Base-by-base conservation (phyloP, 352 stramenopile genomes). In the Phytopythium aichiense region DNA sequence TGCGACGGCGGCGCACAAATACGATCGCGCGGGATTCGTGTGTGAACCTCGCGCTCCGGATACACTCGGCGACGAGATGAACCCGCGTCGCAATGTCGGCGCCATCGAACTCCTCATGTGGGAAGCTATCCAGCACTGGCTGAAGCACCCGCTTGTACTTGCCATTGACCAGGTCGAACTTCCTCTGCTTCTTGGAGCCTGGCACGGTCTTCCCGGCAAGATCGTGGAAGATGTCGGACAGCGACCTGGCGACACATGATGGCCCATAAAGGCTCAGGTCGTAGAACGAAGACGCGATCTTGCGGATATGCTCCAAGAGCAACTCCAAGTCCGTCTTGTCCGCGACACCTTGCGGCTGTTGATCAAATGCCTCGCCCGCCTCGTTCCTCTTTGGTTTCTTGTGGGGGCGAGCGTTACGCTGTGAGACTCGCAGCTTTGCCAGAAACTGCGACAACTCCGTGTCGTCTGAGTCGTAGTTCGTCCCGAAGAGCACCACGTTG, bases 11-110 rank as follows among this genome's bases (percentile, higher is more conserved):
- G 8, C 74, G 72, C 11, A 94, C 81, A 73, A 94, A 94, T 28
- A 94, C 82, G 53, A 94, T 94, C 18, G 77, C 82, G 23, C 84
- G 77, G 5, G 79, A 89, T 28, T 86, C 72, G 37, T 82, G 59
- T n/a, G 72, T 72, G 49, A 88, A 87, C 4, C 76, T 63, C 2
- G 73, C 69, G 5, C 71, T 52, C 12, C 63, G 54, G 23, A 91
- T 83, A 22, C 78, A 75, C 0, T 79, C 46, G 9, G 73, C 82
- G 5, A 93, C 69, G 28, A 74, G 61, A 53, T 72, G 69, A 13
- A 93, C 84, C 28, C 81, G 82, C 23, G 72, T 71, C 2, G 82
- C 84, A 9, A 93, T 75, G 16, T 85, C 66, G 4, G 72, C 56
- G 12, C 63, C 61, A 42, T 52, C 54, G 45, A 69, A 65, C 33